Evolutionary conservation across 495 filamentous ascomycete genomes (phyloP), one percentile per base, ranked within the genome.

Genomic region (Neurospora tetraspora): DNA sequence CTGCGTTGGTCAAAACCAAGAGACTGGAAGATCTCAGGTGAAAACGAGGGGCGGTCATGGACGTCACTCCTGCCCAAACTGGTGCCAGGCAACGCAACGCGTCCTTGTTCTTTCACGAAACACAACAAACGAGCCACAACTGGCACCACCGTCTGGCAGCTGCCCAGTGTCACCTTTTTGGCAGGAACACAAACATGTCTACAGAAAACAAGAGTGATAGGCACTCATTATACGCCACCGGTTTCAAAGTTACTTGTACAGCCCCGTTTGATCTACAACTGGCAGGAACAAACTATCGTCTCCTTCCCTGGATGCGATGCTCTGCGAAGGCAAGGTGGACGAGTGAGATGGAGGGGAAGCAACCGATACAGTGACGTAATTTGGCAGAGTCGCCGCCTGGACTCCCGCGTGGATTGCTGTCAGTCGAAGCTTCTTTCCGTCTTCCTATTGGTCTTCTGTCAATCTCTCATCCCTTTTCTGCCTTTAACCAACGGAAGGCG

Each of bases 61-160:
- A 79, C 78, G 78, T 79, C 78, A 79, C 75, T 77, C 47, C 65
- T 75, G 65, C 73, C 71, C 14, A 59, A 53, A 61, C 11, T 59
- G 23, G 47, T 61, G 53, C 53, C 53, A 61, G 53, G 53, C 23
- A 31, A 11, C 23, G 27, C 31, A 31, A 34, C 53, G 53, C 53
- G 53, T 65, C 53, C 53, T 65, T 31, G 27, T 65, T 65, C 53
- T 65, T 65, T 34, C 53, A 65, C 53, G 14, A 65, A 18, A 65
- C 27, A 65, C 53, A 65, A 65, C 53, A 65, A 65, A 65, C 14
- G 27, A 65, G 27, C 53, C 53, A 65, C 53, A 65, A 65, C 53
- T 18, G 53, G 53, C 53, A 34, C 53, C 53, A 34, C 14, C 1
- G 14, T 27, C 3, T 65, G 53, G 53, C 53, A 65, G 53, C 53